These are phyloP conservation scores for Yarrowia sp. DNA, from an alignment of 805 yeast species.

Conservation along the genomic window DNA sequence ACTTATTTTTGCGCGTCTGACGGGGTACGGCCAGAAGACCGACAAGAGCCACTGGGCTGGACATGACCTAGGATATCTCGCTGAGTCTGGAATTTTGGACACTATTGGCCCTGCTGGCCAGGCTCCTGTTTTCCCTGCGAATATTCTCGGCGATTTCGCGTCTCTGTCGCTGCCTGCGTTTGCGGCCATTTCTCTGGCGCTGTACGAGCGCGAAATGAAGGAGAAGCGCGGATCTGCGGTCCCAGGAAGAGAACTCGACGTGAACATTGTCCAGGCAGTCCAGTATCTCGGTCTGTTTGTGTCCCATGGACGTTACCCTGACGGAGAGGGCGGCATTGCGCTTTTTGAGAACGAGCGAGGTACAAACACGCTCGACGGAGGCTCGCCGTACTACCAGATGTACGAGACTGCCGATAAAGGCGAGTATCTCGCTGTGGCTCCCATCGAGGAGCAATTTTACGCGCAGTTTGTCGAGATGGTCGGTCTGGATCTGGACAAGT, in stretches of 20 bases:
- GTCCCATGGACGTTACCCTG: slow-evolving; percentile 23
- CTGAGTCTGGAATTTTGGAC: slow-evolving; percentile 29
- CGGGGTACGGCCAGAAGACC: slow-evolving; percentile 26
- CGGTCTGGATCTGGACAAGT: slow-evolving; percentile 13
- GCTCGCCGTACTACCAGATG: slow-evolving; percentile 29
- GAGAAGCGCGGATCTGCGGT: background rate
- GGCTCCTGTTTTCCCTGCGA: slow-evolving; percentile 29
- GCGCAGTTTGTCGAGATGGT: slow-evolving; percentile 24
- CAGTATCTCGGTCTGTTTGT: slow-evolving; percentile 28
- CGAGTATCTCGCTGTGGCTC: slow-evolving; percentile 29
- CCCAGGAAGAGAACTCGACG: slow-evolving; percentile 28
- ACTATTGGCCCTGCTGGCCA: slow-evolving; percentile 28
- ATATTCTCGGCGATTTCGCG: slow-evolving; percentile 31
- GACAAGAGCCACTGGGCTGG: slow-evolving; percentile 24
- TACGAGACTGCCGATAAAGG: slow-evolving; percentile 29
- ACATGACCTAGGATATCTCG: slow-evolving; percentile 29
- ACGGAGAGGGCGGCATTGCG: slow-evolving; percentile 7
- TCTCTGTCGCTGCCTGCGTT: slow-evolving; percentile 30
- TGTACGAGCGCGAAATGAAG: slow-evolving; percentile 15
- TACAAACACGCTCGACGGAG: slow-evolving; percentile 29
- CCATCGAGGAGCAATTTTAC: slow-evolving; percentile 31
- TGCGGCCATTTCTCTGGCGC: slow-evolving; percentile 28
- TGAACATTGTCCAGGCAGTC: slow-evolving; percentile 29
- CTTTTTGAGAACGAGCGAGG: slow-evolving; percentile 28
- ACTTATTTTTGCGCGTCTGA: slow-evolving; percentile 21